These are phyloP conservation scores for Cystobasidium ongulense DNA, from an alignment of 768 basidiomycete genomes.

Conservation along the genomic window DNA sequence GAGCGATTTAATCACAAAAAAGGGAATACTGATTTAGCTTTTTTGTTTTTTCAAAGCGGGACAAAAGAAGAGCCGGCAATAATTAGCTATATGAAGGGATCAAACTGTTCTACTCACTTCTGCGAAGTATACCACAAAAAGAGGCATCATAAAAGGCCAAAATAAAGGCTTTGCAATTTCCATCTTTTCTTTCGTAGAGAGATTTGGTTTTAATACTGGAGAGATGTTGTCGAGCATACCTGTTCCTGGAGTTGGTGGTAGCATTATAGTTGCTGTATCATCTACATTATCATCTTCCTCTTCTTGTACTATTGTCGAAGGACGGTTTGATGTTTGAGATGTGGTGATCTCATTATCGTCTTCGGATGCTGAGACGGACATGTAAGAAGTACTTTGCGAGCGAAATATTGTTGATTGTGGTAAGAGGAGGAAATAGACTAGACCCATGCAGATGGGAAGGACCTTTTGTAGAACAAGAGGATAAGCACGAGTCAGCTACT, in stretches of 20 bases:
- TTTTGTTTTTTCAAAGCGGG: neutral
- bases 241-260: neutral
- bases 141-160: constrained; percentile 78
- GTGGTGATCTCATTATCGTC: neutral
- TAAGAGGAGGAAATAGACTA: constrained; percentile 68
- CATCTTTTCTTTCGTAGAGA: constrained; percentile 71
- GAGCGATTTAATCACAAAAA: neutral
- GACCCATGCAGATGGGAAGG: constrained; percentile 69
- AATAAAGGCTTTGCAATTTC: constrained; percentile 69
- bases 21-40: neutral
- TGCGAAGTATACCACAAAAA: constrained; percentile 59
- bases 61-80: constrained; percentile 12
- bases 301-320: constrained; percentile 15
- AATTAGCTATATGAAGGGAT: no score
- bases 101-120: constrained; percentile 52
- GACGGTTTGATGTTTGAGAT: constrained; percentile 3
- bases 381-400: neutral
- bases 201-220: constrained; percentile 5
- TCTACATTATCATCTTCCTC: constrained; percentile 49
- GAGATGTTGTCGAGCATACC: constrained; percentile 11
- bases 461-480: constrained; percentile 50
- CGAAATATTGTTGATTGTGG: constrained; percentile 47
- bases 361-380: no score
- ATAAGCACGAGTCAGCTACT: neutral
- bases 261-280: constrained; percentile 9